These are phyloP conservation scores for Aspergillus heteromorphus DNA, from an alignment of 495 filamentous ascomycete genomes.

Conservation along the genomic window DNA sequence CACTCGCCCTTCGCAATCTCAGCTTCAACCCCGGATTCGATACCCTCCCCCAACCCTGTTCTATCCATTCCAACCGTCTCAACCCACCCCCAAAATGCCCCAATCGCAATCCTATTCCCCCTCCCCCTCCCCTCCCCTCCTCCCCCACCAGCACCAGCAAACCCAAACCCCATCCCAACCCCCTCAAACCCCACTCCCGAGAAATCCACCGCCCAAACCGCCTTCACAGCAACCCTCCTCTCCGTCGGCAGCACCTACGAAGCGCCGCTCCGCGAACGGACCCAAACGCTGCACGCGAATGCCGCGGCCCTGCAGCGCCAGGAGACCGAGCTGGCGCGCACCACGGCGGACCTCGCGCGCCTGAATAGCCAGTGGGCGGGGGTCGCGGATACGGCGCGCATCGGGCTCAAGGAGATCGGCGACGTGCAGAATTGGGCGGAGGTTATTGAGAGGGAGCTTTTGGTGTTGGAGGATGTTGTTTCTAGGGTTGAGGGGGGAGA, in stretches of 20 bases:
- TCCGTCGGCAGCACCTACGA: conserved; percentile 67
- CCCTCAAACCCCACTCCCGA: conserved; percentile 10
- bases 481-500: not conserved
- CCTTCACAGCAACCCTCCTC: conserved; percentile 71
- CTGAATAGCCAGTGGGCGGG: conserved; percentile 68
- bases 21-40: no score
- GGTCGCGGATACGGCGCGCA: conserved; percentile 61
- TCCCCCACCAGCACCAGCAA: not conserved
- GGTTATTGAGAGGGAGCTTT: conserved; percentile 84
- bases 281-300: conserved; percentile 71
- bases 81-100: no score
- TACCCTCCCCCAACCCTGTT: no score
- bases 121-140: no score
- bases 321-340: conserved; percentile 59
- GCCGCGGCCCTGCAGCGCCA: conserved; percentile 63
- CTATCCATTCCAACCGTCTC: no score
- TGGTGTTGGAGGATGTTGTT: conserved; percentile 62
- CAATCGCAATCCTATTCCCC: no score
- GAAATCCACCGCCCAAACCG: conserved; percentile 51
- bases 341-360: conserved; percentile 59
- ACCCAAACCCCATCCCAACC: not conserved
- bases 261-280: conserved; percentile 65
- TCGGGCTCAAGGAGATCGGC: conserved; percentile 83
- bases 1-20: no score
- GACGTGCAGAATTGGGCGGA: conserved; percentile 99